phyloP scores from a whole-genome alignment of 352 stramenopile species.

The Globisporangium nodosum region DNA sequence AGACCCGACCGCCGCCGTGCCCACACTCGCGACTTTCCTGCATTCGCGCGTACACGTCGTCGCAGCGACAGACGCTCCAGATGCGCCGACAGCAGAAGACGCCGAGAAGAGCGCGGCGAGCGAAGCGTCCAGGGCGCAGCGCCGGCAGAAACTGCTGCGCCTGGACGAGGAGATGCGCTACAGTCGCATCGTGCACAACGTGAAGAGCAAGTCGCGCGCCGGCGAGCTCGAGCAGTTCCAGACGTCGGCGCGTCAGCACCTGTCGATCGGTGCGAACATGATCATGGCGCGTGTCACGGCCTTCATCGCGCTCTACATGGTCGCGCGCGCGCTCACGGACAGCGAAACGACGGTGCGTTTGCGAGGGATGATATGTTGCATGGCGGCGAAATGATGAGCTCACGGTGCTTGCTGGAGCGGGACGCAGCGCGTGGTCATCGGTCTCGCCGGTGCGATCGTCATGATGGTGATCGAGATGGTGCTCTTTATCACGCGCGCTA shows the following conservation, averaged over 20 bases:
- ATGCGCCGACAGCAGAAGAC: constrained; percentile 6
- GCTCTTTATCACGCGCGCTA: constrained; percentile 71
- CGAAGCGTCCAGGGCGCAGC: constrained; percentile 37
- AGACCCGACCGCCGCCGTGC: neutral
- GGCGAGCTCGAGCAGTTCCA: constrained; percentile 52
- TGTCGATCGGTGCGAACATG: constrained; percentile 85
- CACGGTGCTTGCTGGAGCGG: neutral
- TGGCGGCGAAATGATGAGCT: too few species aligned
- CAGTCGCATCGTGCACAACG: constrained; percentile 63
- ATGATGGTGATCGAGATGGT: constrained; percentile 90
- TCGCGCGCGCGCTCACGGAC: constrained; percentile 53
- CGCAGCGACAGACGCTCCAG: neutral
- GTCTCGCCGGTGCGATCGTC: constrained; percentile 60
- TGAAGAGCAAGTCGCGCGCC: constrained; percentile 39
- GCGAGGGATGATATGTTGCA: neutral
- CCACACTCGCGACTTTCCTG: constrained; percentile 9
- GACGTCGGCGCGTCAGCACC: constrained; percentile 64
- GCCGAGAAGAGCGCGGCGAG: neutral
- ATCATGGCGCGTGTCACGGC: constrained; percentile 72
- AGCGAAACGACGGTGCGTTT: constrained; percentile 69
- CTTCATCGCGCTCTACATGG: constrained; percentile 79
- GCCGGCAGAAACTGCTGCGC: constrained; percentile 57
- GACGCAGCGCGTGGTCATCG: constrained; percentile 51
- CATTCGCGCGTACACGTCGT: constrained; percentile 4
- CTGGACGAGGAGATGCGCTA: constrained; percentile 82